Base-by-base conservation (phyloP, 179 eudicot species). In the Camellia oleifera region DNA sequence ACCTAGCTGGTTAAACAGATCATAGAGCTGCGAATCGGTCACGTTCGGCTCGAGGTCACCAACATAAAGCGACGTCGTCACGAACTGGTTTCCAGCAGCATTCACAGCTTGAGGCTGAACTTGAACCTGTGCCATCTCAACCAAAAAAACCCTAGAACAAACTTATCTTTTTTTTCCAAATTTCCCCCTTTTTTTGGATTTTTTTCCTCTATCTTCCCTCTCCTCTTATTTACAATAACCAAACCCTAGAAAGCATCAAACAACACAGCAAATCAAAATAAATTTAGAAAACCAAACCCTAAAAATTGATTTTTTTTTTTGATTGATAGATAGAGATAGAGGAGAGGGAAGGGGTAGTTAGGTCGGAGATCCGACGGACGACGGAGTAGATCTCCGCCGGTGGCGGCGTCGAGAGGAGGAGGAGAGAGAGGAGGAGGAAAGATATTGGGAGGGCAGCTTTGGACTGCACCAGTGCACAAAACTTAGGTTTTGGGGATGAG, bases 331-430 rank as follows among this genome's bases (percentile, higher is more conserved):
- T 77, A 82, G 78, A 82, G 78, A 62, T 42, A 45, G 92, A 87
- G 90, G 92, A 90, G 94, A 91, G 95, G 95, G 89, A 88, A 89
- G 94, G 85, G 71, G 81, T 79, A 70, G 78, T 75, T 83, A 20
- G 82, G 86, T 79, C 81, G 88, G 88, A 82, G 53, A 57, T 75
- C 76, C 83, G 88, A 86, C 89, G 81, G 77, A 75, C 72, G 79
- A 69, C 71, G 79, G 81, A 81, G 57, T 15, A 64, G 75, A 79
- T 81, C 90, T 77, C 87, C 92, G 92, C 86, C 90, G 83, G 74
- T 81, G 87, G 83, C 86, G 86, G 82, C 83, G 81, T 20, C 69
- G 87, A 58, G 2, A 65, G 72, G 58, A 58, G 42, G 78, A 76
- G 40, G 78, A 74, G 26, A 69, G 17, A 15, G 53, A 18, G 75